Percentiles rank a stretch among this genome's conserved stretches.
phyloP scores from a whole-genome alignment of 805 yeast genomes.

The Myxozyma nipponensis region DNA sequence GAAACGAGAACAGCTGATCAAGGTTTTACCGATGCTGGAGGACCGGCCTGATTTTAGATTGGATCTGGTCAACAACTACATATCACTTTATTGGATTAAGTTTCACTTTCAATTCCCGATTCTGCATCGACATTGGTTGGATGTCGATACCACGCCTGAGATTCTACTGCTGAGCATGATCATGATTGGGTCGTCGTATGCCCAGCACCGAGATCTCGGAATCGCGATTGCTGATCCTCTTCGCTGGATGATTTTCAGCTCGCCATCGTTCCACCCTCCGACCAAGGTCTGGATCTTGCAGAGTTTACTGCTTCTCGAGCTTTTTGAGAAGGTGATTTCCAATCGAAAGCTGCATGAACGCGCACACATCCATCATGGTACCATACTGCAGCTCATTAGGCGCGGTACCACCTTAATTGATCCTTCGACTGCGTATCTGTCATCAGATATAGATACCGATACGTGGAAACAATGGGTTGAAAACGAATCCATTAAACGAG shows the following conservation, averaged over 20 bases:
- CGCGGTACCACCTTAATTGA: constrained; percentile 36
- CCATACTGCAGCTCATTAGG: constrained; percentile 65
- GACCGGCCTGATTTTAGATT: constrained; percentile 39
- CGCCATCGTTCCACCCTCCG: constrained; percentile 72
- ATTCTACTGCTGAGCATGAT: constrained; percentile 54
- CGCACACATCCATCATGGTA: constrained; percentile 81
- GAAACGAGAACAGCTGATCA: constrained; percentile 31
- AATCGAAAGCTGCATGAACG: constrained; percentile 71
- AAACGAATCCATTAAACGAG: constrained; percentile 70
- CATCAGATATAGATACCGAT: constrained; percentile 23
- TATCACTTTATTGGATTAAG: constrained; percentile 49
- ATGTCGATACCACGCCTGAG: constrained; percentile 46
- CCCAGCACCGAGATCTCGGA: constrained; percentile 39
- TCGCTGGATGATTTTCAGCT: constrained; percentile 65
- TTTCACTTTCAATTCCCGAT: constrained; percentile 60
- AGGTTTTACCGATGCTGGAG: constrained; percentile 34
- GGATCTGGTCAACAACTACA: constrained; percentile 34
- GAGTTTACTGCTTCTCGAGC: constrained; percentile 64
- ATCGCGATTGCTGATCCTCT: constrained; percentile 52
- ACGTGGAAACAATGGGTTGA: constrained; percentile 71
- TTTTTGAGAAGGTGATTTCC: constrained; percentile 71
- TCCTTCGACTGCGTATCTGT: constrained; percentile 1
- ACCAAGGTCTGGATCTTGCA: constrained; percentile 74
- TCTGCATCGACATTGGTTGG: constrained; percentile 57
- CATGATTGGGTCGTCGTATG: constrained; percentile 55